Evolutionary conservation across 208 protist genomes (phyloP).

Genomic region (Tetramitus jugosus): DNA sequence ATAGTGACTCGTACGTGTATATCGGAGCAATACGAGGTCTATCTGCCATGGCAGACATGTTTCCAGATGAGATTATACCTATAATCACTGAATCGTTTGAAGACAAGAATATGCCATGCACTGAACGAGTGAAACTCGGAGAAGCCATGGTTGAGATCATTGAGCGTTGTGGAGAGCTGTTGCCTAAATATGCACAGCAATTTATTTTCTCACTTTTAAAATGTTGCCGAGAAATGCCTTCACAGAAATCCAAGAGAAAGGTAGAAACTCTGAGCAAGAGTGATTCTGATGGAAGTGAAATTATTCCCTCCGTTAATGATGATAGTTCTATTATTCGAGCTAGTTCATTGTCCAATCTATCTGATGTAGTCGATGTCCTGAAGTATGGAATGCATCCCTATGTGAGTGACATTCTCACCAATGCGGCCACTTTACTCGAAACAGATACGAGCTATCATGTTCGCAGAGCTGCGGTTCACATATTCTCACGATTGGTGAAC

Average conservation of each 20-base stretch:
- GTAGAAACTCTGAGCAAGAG: too few relatives aligned
- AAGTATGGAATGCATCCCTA: constrained; percentile 4
- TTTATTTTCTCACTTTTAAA: constrained; percentile 5
- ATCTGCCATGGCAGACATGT: constrained; percentile 5
- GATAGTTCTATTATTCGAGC: background rate
- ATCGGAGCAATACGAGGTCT: background rate
- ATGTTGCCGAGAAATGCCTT: background rate
- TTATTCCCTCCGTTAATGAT: too few relatives aligned
- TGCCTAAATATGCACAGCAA: constrained; percentile 13
- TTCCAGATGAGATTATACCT: constrained; percentile 9
- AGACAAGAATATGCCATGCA: background rate
- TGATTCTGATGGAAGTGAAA: too few relatives aligned
- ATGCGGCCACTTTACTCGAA: background rate
- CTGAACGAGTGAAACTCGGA: background rate
- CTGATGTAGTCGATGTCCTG: background rate
- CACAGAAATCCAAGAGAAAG: too few relatives aligned
- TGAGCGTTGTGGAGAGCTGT: background rate
- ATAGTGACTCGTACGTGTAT: constrained; percentile 15
- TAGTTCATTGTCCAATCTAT: background rate
- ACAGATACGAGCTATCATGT: background rate
- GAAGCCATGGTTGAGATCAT: background rate
- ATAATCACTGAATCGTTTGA: background rate
- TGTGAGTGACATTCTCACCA: background rate
- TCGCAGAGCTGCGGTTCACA: background rate
- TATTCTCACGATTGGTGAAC: background rate